Evolutionary conservation across 345 rosid genomes (phyloP).

Genomic region (Tarenaya hassleriana): DNA sequence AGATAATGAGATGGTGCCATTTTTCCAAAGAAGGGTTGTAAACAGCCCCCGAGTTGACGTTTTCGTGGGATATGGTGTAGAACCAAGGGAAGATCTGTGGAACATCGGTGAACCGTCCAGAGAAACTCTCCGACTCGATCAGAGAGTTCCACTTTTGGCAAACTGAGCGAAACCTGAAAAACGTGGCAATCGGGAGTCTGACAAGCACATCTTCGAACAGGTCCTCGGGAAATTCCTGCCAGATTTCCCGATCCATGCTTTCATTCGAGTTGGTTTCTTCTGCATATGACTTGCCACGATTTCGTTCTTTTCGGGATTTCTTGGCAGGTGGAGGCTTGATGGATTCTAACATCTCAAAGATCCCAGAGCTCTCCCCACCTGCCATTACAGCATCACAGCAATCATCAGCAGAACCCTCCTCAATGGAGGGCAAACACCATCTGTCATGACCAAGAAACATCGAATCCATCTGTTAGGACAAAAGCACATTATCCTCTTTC

Average conservation of each 20-base stretch:
- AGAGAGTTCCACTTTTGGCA: constrained; percentile 82
- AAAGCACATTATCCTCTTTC: not conserved
- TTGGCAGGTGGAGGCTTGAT: constrained; percentile 68
- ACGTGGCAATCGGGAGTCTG: constrained; percentile 76
- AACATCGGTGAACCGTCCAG: constrained; percentile 53
- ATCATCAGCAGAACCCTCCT: constrained; percentile 60
- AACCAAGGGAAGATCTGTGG: constrained; percentile 75
- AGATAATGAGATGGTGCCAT: constrained; percentile 77
- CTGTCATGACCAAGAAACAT: constrained; percentile 31
- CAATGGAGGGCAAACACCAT: constrained; percentile 52
- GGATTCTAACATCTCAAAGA: constrained; percentile 57
- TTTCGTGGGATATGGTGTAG: constrained; percentile 80
- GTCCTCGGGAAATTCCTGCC: constrained; percentile 95
- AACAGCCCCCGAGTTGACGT: constrained; percentile 79
- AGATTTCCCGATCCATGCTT: constrained; percentile 69
- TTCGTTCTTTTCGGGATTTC: constrained; percentile 63
- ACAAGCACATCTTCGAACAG: constrained; percentile 88
- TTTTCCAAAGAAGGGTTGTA: constrained; percentile 75
- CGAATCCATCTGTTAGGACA: constrained; percentile 4
- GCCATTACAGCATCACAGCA: constrained; percentile 63
- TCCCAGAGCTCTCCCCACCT: constrained; percentile 63
- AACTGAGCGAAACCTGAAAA: constrained; percentile 87
- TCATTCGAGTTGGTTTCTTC: constrained; percentile 35
- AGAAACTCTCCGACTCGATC: constrained; percentile 68
- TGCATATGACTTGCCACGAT: constrained; percentile 40